Evolutionary conservation across 169 alveolate genomes (phyloP), one percentile per base, ranked within the genome.

Genomic region (Plasmodium malariae): DNA sequence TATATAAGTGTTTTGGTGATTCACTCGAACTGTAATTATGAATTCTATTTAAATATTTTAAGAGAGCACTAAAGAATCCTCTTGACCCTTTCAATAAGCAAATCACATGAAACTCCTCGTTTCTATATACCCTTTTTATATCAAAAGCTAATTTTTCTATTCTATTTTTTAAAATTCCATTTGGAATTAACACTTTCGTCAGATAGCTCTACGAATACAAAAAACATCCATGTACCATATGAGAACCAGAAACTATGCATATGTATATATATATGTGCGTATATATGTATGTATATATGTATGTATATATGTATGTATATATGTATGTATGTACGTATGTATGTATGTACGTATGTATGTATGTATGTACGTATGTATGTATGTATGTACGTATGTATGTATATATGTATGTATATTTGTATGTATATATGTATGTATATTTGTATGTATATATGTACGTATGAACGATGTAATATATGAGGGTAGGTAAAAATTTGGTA

Each of bases 71-170:
- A 62, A 94, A 94, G 73, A 93, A 93, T 21, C 94, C 93, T n/a
- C 96, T 88, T 4, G 94, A 86, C 12, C 95, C 96, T 85, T 94
- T 94, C 49, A 94, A 83, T 24, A 94, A 30, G 45, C 96, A 94
- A 26, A 94, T 26, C 28, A 93, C 55, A 45, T 94, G 96, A 70
- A 94, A 62, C 55, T 92, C 95, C 51, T 74, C 67, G 67, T 87
- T 87, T 14, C 63, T 55, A 83, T 92, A 91, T 19, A 43, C 70
- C 40, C 21, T 60, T 36, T 85, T 85, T 43, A 94, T 94, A 57
- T 92, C 95, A 32, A 36, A 71, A 24, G 96, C 96, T 80, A 92
- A 71, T 19, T 51, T 83, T 45, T 78, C 87, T 17, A 76, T 68
- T 45, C 89, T 48, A n/a, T 65, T 78, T 26, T 63, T 78, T 48